A percentile compares a stretch with the other conserved stretches of the same genome.
These are phyloP conservation scores for Akanthomyces muscarius DNA, from an alignment of 2,329 filamentous ascomycete genomes.

Conservation along the genomic window DNA sequence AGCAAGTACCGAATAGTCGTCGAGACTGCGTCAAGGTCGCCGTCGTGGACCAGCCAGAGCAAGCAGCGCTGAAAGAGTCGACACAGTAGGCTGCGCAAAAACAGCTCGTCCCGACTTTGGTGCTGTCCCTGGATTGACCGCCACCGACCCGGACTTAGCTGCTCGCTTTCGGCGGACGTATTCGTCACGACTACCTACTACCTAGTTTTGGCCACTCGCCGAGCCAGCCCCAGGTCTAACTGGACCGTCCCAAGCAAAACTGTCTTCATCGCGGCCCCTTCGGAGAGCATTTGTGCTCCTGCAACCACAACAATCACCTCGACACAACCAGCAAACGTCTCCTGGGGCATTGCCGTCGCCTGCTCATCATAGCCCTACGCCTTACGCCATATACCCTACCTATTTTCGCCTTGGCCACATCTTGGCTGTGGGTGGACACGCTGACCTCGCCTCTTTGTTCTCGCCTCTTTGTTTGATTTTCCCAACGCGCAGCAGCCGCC, in stretches of 20 bases:
- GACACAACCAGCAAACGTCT: not conserved
- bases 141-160: slow-evolving; percentile 14
- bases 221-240: slow-evolving; percentile 1
- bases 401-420: slow-evolving; percentile 6
- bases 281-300: slow-evolving; percentile 3
- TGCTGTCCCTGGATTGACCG: slow-evolving; percentile 5
- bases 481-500: not conserved
- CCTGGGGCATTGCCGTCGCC: not conserved
- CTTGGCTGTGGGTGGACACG: not conserved
- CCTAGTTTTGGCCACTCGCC: slow-evolving; percentile 14
- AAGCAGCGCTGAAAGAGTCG: not conserved
- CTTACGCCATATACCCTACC: slow-evolving; percentile 10
- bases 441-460: not conserved
- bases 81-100: not conserved
- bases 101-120: slow-evolving; percentile 2
- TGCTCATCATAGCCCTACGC: slow-evolving; percentile 2
- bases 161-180: slow-evolving; percentile 4
- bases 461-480: slow-evolving; percentile 14
- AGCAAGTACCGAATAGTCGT: slow-evolving; percentile 9
- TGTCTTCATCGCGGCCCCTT: slow-evolving; percentile 9
- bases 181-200: slow-evolving; percentile 1
- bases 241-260: slow-evolving; percentile 1
- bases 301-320: slow-evolving; percentile 13
- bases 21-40: not conserved
- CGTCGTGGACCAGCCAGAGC: not conserved